A percentile compares a stretch with the other conserved stretches of the same genome.
phyloP scores from a whole-genome alignment of 495 filamentous ascomycete genomes.

The Hypoxylon lienhwacheense region DNA sequence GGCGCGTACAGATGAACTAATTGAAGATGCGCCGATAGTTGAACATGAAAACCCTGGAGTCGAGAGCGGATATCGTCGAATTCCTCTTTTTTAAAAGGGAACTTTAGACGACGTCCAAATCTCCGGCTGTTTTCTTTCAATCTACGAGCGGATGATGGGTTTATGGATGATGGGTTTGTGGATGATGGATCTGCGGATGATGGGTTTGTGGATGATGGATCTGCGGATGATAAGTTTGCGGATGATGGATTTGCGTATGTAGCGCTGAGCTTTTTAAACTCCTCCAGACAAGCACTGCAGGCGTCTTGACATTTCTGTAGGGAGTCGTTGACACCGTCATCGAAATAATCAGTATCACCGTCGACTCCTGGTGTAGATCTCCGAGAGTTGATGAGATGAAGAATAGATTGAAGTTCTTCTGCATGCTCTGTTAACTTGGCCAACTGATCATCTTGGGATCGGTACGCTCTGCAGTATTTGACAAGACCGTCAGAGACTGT shows the following conservation, averaged over 20 bases:
- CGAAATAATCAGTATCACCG: too few relatives aligned
- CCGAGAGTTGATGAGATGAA: not conserved
- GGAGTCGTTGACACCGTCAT: not conserved
- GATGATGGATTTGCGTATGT: not conserved
- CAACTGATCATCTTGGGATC: constrained; percentile 9
- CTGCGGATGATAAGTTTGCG: too few relatives aligned
- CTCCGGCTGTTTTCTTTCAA: constrained; percentile 1
- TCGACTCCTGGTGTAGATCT: not conserved
- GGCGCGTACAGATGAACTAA: constrained; percentile 4
- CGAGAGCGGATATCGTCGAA: constrained; percentile 7
- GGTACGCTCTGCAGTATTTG: constrained; percentile 8
- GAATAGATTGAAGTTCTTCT: constrained; percentile 10
- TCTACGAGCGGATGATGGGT: not conserved
- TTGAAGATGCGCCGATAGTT: constrained; percentile 4
- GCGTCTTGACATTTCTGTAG: constrained; percentile 11
- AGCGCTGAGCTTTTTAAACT: constrained; percentile 8
- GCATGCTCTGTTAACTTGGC: constrained; percentile 6
- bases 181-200: too few relatives aligned
- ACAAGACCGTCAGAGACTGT: constrained; percentile 9
- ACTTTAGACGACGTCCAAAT: constrained; percentile 1
- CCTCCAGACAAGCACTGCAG: constrained; percentile 7
- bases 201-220: too few relatives aligned
- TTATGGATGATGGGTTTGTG: too few relatives aligned
- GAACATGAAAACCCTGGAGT: constrained; percentile 5
- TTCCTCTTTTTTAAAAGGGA: constrained; percentile 11